Evolutionary conservation across 2,329 filamentous ascomycete species (phyloP).

Genomic region (Cladosporium sp.): DNA sequence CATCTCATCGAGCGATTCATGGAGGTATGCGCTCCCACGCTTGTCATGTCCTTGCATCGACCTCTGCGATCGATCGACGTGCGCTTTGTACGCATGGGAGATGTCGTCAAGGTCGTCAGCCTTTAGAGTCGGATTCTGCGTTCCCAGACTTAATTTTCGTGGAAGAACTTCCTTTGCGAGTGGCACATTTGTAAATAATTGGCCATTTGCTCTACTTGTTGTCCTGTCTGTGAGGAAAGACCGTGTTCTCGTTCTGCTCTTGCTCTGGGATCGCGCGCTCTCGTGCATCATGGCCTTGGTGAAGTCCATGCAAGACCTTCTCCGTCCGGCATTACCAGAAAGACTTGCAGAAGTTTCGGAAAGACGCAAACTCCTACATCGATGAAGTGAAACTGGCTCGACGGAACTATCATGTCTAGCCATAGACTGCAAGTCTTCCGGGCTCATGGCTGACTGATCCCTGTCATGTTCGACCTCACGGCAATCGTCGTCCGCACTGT

Average conservation of each 20-base stretch:
- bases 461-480: no score
- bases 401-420: neutral
- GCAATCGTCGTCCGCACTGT: neutral
- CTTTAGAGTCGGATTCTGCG: neutral
- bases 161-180: neutral
- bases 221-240: neutral
- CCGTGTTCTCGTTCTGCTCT: neutral
- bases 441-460: neutral
- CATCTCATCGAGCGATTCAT: neutral
- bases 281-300: neutral
- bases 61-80: neutral
- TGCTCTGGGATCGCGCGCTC: neutral
- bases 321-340: neutral
- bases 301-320: neutral
- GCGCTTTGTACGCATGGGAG: neutral
- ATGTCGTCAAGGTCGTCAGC: neutral
- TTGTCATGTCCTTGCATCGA: neutral
- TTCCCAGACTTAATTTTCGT: neutral
- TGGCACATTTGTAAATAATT: no score
- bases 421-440: neutral
- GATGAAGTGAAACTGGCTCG: neutral
- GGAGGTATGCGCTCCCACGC: neutral
- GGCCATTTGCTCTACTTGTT: no score
- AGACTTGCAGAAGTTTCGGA: neutral
- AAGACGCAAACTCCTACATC: neutral